Conservation (phyloP, 202 grass and related monocot genomes). For the Brachypodium distachyon region DNA sequence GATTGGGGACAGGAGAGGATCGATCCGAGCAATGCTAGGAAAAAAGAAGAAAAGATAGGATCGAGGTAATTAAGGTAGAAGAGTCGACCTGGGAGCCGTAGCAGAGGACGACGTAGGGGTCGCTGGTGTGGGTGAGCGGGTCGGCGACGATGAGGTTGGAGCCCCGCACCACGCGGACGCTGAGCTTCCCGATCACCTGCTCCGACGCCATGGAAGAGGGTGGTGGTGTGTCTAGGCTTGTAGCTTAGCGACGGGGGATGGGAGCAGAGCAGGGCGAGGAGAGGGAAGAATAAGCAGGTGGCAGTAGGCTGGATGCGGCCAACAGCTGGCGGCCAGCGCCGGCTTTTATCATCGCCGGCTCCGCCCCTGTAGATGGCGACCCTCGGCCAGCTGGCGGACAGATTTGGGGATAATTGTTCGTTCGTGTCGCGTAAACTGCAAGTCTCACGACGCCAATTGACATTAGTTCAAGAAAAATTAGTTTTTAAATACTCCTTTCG, state of each 20-base stretch:
- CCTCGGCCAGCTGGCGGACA: not conserved
- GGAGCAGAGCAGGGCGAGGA: not conserved
- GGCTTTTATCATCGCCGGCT: constrained; percentile 21
- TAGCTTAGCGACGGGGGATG: not conserved
- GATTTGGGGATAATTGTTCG: not conserved
- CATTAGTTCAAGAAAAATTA: too few species aligned
- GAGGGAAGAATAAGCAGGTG: not conserved
- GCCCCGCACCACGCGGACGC: constrained; percentile 45
- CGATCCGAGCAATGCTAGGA: not conserved
- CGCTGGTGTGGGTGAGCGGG: constrained; percentile 51
- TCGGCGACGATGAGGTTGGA: constrained; percentile 45
- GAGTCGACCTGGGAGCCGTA: constrained; percentile 24
- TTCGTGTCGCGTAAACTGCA: too few species aligned
- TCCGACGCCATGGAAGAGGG: constrained; percentile 28
- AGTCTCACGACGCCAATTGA: too few species aligned
- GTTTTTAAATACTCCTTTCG: too few species aligned
- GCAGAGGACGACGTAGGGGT: constrained; percentile 61
- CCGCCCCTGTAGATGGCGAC: not conserved
- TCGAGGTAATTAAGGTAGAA: not conserved
- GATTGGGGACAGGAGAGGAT: not conserved
- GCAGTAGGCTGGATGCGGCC: constrained; percentile 18
- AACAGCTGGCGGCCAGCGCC: constrained; percentile 7
- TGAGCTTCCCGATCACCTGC: constrained; percentile 44
- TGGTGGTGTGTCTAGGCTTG: not conserved
- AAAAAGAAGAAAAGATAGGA: not conserved